Percentiles rank a stretch among this genome's conserved stretches.
phyloP scores from a whole-genome alignment of 352 stramenopile genomes.

The Pythium phragmiticola region DNA sequence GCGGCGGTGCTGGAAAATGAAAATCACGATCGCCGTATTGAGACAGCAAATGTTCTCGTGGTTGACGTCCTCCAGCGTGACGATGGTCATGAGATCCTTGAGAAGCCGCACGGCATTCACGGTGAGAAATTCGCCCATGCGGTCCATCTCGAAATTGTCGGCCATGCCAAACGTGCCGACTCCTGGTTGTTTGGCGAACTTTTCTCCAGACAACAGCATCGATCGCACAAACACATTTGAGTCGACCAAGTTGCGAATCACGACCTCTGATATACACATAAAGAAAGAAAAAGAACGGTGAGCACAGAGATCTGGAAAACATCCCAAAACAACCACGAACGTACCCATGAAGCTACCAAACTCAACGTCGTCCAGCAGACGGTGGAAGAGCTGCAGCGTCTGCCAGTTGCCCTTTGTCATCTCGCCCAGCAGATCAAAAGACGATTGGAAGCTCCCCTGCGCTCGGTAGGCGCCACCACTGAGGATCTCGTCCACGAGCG shows the following conservation, averaged over 20 bases:
- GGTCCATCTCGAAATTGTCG: slow-evolving; percentile 67
- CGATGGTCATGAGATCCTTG: slow-evolving; percentile 94
- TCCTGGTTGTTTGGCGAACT: slow-evolving; percentile 49
- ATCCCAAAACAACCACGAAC: slow-evolving; percentile 16
- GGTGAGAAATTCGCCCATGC: slow-evolving; percentile 86
- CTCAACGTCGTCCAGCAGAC: slow-evolving; percentile 79
- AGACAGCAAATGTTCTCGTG: slow-evolving; percentile 98
- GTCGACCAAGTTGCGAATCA: slow-evolving; percentile 94
- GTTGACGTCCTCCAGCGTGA: slow-evolving; percentile 94
- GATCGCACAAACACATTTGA: slow-evolving; percentile 97
- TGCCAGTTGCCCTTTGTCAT: slow-evolving; percentile 93
- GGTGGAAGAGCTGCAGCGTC: slow-evolving; percentile 90
- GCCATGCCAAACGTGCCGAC: slow-evolving; percentile 41
- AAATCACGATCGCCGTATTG: slow-evolving; percentile 95
- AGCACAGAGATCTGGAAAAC: background rate
- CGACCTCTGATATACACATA: slow-evolving; percentile 56
- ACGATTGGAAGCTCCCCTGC: slow-evolving; percentile 92
- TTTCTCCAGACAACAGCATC: slow-evolving; percentile 81
- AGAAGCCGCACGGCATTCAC: slow-evolving; percentile 89
- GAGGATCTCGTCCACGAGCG: slow-evolving; percentile 89
- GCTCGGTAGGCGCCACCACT: slow-evolving; percentile 76
- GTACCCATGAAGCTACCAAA: slow-evolving; percentile 90
- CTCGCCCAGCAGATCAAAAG: slow-evolving; percentile 95
- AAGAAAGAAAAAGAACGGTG: background rate
- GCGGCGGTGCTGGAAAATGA: slow-evolving; percentile 94